Percentiles rank a stretch among this genome's conserved stretches.
Evolutionary conservation across 2,329 filamentous ascomycete genomes (phyloP).

Genomic region (Hypomyces perniciosus): DNA sequence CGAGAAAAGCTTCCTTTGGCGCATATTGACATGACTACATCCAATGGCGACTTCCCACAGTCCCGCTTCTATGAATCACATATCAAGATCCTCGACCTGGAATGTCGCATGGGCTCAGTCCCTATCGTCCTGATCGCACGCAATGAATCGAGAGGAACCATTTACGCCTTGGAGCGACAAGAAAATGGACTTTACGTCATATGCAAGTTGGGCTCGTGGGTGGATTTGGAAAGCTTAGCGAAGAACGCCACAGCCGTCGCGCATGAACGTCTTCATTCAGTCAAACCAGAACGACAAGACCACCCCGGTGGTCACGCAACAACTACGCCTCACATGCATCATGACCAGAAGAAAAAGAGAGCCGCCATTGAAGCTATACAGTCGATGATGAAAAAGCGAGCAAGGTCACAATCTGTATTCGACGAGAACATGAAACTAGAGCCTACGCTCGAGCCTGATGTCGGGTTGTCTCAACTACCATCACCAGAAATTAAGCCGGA

Average conservation of each 20-base stretch:
- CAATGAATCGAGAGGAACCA: constrained; percentile 45
- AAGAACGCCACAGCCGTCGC: constrained; percentile 39
- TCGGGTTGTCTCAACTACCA: constrained; percentile 16
- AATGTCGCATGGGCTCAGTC: constrained; percentile 49
- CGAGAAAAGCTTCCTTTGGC: constrained; percentile 56
- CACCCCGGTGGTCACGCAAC: constrained; percentile 21
- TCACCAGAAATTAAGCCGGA: constrained; percentile 18
- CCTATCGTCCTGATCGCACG: constrained; percentile 56
- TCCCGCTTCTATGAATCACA: constrained; percentile 55
- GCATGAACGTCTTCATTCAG: constrained; percentile 24
- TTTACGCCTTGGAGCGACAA: constrained; percentile 63
- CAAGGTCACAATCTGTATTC: constrained; percentile 39
- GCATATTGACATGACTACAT: constrained; percentile 50
- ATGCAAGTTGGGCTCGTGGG: constrained; percentile 63
- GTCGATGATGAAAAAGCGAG: constrained; percentile 50
- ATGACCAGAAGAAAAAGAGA: constrained; percentile 48
- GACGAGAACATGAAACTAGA: constrained; percentile 23
- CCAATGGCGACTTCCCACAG: constrained; percentile 44
- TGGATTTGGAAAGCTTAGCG: constrained; percentile 51
- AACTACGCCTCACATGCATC: constrained; percentile 42
- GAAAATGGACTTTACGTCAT: constrained; percentile 56
- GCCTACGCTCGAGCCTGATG: constrained; percentile 12
- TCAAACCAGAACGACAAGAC: constrained; percentile 14
- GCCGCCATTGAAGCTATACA: constrained; percentile 59
- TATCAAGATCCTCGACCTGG: constrained; percentile 58